Percentiles rank a stretch among this genome's conserved stretches.
Evolutionary conservation across 495 filamentous ascomycete genomes (phyloP).

Genomic region (Penicillium dipodomyicola): DNA sequence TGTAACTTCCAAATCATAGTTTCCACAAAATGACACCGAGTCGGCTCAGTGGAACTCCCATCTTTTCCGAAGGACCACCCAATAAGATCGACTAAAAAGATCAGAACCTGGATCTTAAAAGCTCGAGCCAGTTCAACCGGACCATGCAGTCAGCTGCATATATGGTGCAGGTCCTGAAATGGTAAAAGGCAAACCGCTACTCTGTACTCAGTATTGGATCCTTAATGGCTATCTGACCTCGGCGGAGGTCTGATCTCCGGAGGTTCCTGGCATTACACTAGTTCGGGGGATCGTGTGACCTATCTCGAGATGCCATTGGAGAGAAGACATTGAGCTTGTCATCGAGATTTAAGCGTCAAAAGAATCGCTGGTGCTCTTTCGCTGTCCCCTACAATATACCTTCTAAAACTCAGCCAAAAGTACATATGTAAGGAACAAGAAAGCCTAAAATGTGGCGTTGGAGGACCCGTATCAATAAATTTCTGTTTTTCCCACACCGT

Average conservation of each 20-base stretch:
- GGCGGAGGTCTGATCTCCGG: not conserved
- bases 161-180: slow-evolving; percentile 1
- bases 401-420: not conserved
- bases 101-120: slow-evolving; percentile 15
- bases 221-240: not conserved
- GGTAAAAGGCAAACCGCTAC: not conserved
- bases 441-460: not conserved
- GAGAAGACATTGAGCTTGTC: not conserved
- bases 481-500: not conserved
- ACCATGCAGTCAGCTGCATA: slow-evolving; percentile 1
- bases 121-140: slow-evolving; percentile 8
- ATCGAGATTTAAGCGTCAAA: not conserved
- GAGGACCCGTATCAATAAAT: not conserved
- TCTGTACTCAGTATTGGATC: not conserved
- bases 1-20: not conserved
- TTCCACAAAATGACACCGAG: slow-evolving; percentile 9
- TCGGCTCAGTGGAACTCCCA: slow-evolving; percentile 18
- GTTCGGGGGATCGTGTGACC: not conserved
- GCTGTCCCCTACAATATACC: not conserved
- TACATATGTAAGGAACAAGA: not conserved
- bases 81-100: slow-evolving; percentile 15
- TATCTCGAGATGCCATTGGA: not conserved
- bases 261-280: not conserved
- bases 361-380: not conserved
- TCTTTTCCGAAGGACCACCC: slow-evolving; percentile 20